These are phyloP conservation scores for Coemansia sp. DNA, from an alignment of 192 early-diverging fungal species.

Conservation along the genomic window DNA sequence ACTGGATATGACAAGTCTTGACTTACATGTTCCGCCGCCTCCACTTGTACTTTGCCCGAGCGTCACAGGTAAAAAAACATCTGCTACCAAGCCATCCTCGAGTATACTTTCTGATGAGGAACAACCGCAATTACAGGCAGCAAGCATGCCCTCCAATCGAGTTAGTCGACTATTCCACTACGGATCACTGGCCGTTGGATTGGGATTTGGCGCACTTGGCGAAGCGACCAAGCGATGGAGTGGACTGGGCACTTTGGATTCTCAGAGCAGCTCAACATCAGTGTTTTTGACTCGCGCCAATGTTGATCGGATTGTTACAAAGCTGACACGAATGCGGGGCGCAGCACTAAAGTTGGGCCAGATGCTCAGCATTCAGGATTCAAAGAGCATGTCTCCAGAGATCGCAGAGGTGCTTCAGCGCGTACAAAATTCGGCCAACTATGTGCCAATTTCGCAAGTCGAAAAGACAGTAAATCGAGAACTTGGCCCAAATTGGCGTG, in stretches of 20 bases:
- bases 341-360: constrained; percentile 97
- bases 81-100: background rate
- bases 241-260: constrained; percentile 44
- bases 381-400: constrained; percentile 72
- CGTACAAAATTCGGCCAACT: constrained; percentile 94
- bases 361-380: constrained; percentile 94
- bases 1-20: constrained; percentile 19
- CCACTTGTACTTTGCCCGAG: constrained; percentile 19
- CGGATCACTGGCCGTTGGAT: constrained; percentile 67
- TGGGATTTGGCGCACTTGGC: constrained; percentile 69
- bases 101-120: background rate
- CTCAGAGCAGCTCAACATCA: constrained; percentile 42
- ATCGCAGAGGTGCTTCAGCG: constrained; percentile 77
- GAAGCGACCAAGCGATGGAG: constrained; percentile 65
- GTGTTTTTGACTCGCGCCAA: constrained; percentile 72
- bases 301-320: constrained; percentile 81
- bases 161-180: constrained; percentile 80
- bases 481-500: constrained; percentile 72
- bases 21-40: constrained; percentile 29
- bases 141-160: constrained; percentile 73
- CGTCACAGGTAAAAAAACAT: background rate
- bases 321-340: constrained; percentile 89
- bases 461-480: constrained; percentile 67
- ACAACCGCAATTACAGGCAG: constrained; percentile 19
- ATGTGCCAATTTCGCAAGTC: constrained; percentile 89